These are phyloP conservation scores for Grosmannia clavigera DNA, from an alignment of 2,329 filamentous ascomycete genomes.

Conservation along the genomic window DNA sequence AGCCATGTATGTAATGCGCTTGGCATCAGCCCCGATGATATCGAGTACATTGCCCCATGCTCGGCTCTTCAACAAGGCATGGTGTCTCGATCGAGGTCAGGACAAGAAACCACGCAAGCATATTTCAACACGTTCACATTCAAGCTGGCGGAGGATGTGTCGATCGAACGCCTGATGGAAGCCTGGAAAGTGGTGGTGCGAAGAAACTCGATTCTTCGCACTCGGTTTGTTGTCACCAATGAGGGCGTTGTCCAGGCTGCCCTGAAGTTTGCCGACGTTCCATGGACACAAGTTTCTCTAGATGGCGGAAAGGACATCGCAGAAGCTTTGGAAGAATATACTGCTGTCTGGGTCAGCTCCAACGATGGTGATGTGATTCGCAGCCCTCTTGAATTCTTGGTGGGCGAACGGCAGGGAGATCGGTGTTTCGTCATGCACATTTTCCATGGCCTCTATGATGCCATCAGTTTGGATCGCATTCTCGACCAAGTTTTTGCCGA, in stretches of 20 bases:
- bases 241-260: conserved; percentile 70
- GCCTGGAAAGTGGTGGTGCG: conserved; percentile 46
- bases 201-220: conserved; percentile 54
- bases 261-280: conserved; percentile 27
- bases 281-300: conserved; percentile 28
- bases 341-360: conserved; percentile 37
- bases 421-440: conserved; percentile 49
- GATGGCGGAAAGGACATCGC: conserved; percentile 21
- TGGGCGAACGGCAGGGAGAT: conserved; percentile 18
- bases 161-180: conserved; percentile 29
- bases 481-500: conserved; percentile 42
- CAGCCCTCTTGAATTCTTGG: conserved; percentile 38
- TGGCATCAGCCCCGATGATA: conserved; percentile 31
- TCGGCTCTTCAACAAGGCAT: conserved; percentile 82
- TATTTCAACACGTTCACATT: conserved; percentile 74
- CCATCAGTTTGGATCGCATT: conserved; percentile 60
- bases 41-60: conserved; percentile 70
- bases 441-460: conserved; percentile 84
- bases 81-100: conserved; percentile 52
- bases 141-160: conserved; percentile 33
- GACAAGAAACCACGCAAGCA: conserved; percentile 31
- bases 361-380: conserved; percentile 36
- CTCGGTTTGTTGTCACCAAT: conserved; percentile 56
- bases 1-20: conserved; percentile 40
- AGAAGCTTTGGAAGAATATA: conserved; percentile 21